phyloP scores from a whole-genome alignment of 192 early-diverging fungal genomes.

The Gaertneriomyces semiglobifer region DNA sequence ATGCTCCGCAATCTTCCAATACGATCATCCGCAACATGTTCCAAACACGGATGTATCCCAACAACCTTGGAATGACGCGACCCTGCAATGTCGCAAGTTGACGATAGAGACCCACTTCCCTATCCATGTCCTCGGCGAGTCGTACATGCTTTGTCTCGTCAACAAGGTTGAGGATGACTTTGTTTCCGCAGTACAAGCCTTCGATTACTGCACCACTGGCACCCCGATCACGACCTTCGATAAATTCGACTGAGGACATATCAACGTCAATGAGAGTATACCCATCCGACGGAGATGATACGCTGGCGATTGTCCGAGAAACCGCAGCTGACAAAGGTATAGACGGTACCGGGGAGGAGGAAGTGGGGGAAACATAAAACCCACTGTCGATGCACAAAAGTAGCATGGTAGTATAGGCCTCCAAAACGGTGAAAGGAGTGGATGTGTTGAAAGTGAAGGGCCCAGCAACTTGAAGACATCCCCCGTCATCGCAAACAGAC shows the following conservation, averaged over 20 bases:
- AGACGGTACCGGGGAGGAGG: not conserved
- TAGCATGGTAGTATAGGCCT: conserved; percentile 4
- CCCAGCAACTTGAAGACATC: conserved; percentile 1
- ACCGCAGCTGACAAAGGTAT: no score
- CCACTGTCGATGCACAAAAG: not conserved
- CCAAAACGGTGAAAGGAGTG: not conserved
- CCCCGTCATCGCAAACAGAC: not conserved
- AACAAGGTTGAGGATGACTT: not conserved
- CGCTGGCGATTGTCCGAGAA: not conserved
- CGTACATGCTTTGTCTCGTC: not conserved
- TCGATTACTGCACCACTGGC: not conserved
- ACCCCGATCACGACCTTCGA: not conserved
- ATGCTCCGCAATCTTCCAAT: conserved; percentile 11
- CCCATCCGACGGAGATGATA: not conserved
- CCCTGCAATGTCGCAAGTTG: not conserved
- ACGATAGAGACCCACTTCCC: not conserved
- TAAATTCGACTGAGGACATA: not conserved
- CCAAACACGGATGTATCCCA: conserved; percentile 6
- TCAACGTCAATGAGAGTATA: not conserved
- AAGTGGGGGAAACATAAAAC: conserved; percentile 16
- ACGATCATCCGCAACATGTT: conserved; percentile 10
- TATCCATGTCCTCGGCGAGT: conserved; percentile 8
- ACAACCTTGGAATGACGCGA: not conserved
- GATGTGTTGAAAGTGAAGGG: not conserved
- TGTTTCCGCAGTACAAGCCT: not conserved